phyloP scores from a whole-genome alignment of 2,329 filamentous ascomycete species.

The Pseudocercospora crystallina region DNA sequence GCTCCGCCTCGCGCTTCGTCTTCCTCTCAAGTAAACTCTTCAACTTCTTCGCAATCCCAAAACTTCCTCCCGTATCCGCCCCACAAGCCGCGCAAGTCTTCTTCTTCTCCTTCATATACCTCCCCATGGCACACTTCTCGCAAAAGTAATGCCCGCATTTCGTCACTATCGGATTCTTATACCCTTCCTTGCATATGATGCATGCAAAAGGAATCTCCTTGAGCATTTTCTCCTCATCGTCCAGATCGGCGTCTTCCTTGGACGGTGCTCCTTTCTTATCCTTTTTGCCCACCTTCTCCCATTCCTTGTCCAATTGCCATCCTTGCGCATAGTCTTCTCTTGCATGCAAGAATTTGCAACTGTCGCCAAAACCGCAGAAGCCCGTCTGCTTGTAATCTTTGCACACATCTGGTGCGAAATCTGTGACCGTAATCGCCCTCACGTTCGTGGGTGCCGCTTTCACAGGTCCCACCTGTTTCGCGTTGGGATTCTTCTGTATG shows the following conservation, averaged over 20 bases:
- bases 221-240: conserved; percentile 68
- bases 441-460: conserved; percentile 82
- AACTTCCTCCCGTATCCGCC: conserved; percentile 81
- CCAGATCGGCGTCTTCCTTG: conserved; percentile 52
- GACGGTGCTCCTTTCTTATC: conserved; percentile 57
- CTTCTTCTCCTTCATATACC: conserved; percentile 76
- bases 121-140: conserved; percentile 79
- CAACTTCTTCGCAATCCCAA: conserved; percentile 81
- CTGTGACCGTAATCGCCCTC: conserved; percentile 82
- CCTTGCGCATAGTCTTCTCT: conserved; percentile 82
- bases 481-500: conserved; percentile 78
- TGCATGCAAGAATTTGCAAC: conserved; percentile 77
- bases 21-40: conserved; percentile 78
- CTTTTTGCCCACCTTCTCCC: conserved; percentile 79
- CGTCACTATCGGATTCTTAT: conserved; percentile 78
- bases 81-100: conserved; percentile 85
- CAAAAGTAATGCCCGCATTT: conserved; percentile 97
- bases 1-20: conserved; percentile 59
- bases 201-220: conserved; percentile 88
- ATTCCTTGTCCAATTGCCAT: conserved; percentile 93
- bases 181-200: conserved; percentile 77
- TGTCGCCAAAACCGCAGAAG: conserved; percentile 72
- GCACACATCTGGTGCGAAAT: conserved; percentile 90
- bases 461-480: conserved; percentile 73
- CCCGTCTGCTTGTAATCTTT: conserved; percentile 89